Base-by-base conservation (phyloP, 768 basidiomycete species). In the Rhizopogon salebrosus region DNA sequence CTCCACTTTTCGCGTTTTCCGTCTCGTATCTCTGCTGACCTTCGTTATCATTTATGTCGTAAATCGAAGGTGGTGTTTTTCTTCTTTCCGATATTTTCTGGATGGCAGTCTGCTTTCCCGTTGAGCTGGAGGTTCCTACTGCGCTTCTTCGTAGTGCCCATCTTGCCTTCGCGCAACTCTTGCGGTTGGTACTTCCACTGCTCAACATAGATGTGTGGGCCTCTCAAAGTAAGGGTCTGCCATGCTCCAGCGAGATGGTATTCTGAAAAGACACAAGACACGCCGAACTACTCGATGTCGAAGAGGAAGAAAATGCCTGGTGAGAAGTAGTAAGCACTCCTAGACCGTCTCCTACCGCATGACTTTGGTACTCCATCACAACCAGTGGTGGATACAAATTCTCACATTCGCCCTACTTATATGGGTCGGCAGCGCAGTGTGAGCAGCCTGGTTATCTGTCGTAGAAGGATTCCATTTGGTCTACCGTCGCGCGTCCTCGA, bases 61-160 rank as follows among this genome's bases (percentile, higher is more conserved):
- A n/a, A 52, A 31, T 13, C n/a, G n/a, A 39, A 54, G 22, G 2
- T 27, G 0, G 40, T 31, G 3, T 34, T 54, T 31, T 29, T 51
- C 2, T 51, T 35, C 14, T 52, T 54, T 9, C 6, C 37, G 0
- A 6, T 10, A 24, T 16, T 34, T 8, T 18, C 31, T 20, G 50
- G 51, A 24, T 54, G 53, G 53, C 29, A 22, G n/a, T 51, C 53
- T 8, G 53, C 53, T 41, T 54, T 50, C 40, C 53, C 53, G 1
- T 20, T 24, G 1, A 52, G 50, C 23, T 54, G 53, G 53, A 52
- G 49, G 24, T 10, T 54, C 29, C 6, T 54, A 16, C 31, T 54
- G 5, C 26, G 52, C 4, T 34, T 54, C 22, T 37, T 41, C 5
- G 51, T 52, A 27, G 41, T 52, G 7, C 53, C 53, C 10, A 31